Percentiles rank a stretch among this genome's conserved stretches.
These are phyloP conservation scores for Phialophora tarda DNA, from an alignment of 2,329 filamentous ascomycete species.

Conservation along the genomic window DNA sequence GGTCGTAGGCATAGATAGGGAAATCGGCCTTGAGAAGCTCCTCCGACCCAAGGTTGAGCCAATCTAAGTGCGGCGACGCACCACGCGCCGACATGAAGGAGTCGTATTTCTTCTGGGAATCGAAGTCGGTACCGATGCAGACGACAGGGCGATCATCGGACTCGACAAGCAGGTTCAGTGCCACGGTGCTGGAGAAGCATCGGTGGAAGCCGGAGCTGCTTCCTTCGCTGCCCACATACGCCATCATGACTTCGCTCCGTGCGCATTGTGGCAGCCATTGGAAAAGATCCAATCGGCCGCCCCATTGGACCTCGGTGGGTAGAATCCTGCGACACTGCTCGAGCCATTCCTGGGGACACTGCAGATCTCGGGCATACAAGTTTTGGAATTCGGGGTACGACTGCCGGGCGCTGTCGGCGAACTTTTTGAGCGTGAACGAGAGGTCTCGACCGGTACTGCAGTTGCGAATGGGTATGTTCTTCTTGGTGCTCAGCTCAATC, in stretches of 20 bases:
- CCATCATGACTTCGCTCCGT: conserved; percentile 48
- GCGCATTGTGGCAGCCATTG: conserved; percentile 45
- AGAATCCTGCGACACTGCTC: conserved; percentile 42
- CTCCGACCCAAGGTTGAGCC: conserved; percentile 43
- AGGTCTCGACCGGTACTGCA: conserved; percentile 46
- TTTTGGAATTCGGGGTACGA: conserved; percentile 42
- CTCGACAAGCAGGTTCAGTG: conserved; percentile 45
- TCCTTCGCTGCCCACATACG: conserved; percentile 46
- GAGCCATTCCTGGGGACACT: conserved; percentile 45
- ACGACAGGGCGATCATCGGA: conserved; percentile 43
- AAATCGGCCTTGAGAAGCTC: conserved; percentile 45
- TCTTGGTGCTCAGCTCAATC: conserved; percentile 44
- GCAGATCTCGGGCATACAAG: conserved; percentile 46
- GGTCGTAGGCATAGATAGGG: conserved; percentile 46
- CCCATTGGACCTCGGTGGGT: conserved; percentile 44
- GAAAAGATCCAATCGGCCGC: conserved; percentile 46
- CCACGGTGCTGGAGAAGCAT: conserved; percentile 47
- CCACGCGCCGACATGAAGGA: conserved; percentile 44
- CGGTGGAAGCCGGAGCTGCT: conserved; percentile 46
- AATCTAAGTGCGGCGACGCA: conserved; percentile 46
- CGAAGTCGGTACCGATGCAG: conserved; percentile 47
- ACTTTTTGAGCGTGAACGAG: conserved; percentile 45
- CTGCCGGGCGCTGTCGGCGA: conserved; percentile 41
- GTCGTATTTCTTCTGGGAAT: conserved; percentile 45
- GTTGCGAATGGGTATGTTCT: conserved; percentile 46